Conservation (phyloP, 352 stramenopile genomes). For the Pythium plurisporium region DNA sequence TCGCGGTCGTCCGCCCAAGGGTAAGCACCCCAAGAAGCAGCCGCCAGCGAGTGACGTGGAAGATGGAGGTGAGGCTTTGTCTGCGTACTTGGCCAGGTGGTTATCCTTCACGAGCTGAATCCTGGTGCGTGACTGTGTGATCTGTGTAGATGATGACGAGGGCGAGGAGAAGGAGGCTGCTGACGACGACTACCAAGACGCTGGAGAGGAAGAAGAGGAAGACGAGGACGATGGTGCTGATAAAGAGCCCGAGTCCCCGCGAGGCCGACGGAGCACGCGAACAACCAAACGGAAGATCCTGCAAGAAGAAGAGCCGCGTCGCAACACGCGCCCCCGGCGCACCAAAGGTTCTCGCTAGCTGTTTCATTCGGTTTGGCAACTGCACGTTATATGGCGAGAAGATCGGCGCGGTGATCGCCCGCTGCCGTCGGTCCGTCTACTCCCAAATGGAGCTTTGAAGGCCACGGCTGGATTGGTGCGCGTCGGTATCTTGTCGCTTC, state of each 20-base stretch:
- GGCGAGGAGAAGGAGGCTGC: conserved; percentile 14
- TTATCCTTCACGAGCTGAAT: not conserved
- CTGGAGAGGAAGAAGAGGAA: conserved; percentile 13
- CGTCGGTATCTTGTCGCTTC: not conserved
- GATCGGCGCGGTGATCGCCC: not conserved
- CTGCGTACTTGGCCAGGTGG: too few species aligned
- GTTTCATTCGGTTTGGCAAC: conserved; percentile 7
- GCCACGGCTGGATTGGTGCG: not conserved
- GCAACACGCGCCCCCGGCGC: conserved; percentile 19
- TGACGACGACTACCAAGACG: conserved; percentile 14
- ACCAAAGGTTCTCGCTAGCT: conserved; percentile 28
- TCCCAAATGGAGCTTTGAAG: conserved; percentile 6
- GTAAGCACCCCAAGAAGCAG: conserved; percentile 23
- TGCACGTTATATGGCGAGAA: conserved; percentile 2
- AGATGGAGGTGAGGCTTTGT: not conserved
- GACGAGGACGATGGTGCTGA: conserved; percentile 18
- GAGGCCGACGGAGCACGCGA: conserved; percentile 18
- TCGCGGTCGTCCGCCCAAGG: conserved; percentile 13
- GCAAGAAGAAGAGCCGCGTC: conserved; percentile 9
- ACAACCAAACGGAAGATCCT: conserved; percentile 17
- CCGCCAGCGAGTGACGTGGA: not conserved
- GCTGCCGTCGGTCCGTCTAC: not conserved
- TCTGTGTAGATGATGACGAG: not conserved
- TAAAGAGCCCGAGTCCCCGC: conserved; percentile 17
- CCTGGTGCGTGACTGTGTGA: not conserved